These are phyloP conservation scores for Fusarium xyrophilum DNA, from an alignment of 2,329 filamentous ascomycete genomes.

Conservation along the genomic window DNA sequence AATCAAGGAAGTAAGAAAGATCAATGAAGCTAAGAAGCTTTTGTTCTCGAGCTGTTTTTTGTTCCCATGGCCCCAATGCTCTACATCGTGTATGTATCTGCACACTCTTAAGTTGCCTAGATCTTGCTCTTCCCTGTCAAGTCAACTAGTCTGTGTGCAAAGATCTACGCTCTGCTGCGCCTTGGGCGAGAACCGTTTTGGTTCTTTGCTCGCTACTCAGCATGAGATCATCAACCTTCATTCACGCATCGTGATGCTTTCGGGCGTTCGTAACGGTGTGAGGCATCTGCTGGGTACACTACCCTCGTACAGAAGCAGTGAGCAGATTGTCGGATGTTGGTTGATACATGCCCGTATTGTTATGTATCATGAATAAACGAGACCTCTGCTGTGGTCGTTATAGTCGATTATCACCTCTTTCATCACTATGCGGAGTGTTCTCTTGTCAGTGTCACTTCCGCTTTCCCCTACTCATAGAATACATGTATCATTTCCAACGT, in stretches of 20 bases:
- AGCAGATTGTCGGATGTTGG: constrained; percentile 39
- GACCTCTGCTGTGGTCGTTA: background rate
- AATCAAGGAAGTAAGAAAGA: constrained; percentile 51
- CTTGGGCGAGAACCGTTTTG: constrained; percentile 61
- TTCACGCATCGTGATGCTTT: constrained; percentile 40
- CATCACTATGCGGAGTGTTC: background rate
- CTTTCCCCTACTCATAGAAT: background rate
- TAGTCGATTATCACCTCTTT: background rate
- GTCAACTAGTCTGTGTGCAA: constrained; percentile 97
- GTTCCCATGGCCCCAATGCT: background rate
- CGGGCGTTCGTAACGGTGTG: constrained; percentile 40
- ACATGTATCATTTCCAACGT: too few species aligned
- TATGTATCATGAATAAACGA: background rate
- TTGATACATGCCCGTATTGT: constrained; percentile 42
- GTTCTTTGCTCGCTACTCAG: constrained; percentile 42
- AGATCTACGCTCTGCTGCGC: constrained; percentile 65
- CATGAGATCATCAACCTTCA: constrained; percentile 44
- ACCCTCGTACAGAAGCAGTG: constrained; percentile 42
- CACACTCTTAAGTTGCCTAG: constrained; percentile 98
- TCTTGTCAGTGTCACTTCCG: background rate
- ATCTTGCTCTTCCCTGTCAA: constrained; percentile 76
- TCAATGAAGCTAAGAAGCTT: constrained; percentile 34
- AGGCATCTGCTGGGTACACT: constrained; percentile 49
- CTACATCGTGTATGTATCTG: constrained; percentile 52
- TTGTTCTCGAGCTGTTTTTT: background rate